Percentiles rank a stretch among this genome's conserved stretches.
Conservation (phyloP, 2,329 filamentous ascomycete genomes). For the Pseudogymnoascus sp. region DNA sequence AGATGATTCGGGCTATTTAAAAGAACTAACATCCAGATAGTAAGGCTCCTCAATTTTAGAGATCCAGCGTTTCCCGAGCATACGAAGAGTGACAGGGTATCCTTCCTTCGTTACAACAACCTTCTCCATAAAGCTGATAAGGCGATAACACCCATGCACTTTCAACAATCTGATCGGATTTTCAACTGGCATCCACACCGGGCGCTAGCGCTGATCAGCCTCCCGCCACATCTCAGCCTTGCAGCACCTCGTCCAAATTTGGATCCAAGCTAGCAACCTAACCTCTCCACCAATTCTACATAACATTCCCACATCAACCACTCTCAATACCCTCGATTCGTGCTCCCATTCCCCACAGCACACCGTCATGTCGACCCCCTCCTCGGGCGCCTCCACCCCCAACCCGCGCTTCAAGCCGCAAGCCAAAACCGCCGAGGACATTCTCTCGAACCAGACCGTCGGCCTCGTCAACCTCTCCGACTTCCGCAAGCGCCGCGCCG, state of each 20-base stretch:
- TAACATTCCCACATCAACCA: background rate
- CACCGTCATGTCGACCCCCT: conserved; percentile 15
- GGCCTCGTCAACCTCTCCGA: conserved; percentile 88
- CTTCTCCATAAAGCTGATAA: background rate
- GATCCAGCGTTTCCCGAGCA: background rate
- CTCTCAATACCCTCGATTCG: background rate
- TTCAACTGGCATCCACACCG: background rate
- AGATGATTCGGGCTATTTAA: conserved; percentile 2
- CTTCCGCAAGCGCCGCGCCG: conserved; percentile 90
- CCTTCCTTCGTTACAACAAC: background rate
- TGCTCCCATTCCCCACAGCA: background rate
- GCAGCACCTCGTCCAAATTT: background rate
- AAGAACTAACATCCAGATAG: background rate
- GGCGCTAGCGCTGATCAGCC: background rate
- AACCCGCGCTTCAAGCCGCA: conserved; percentile 29
- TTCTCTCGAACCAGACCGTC: conserved; percentile 42
- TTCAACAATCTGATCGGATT: background rate
- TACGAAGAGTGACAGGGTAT: background rate
- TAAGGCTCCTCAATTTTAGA: background rate
- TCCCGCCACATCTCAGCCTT: conserved; percentile 7
- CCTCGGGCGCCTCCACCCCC: conserved; percentile 24
- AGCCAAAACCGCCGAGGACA: conserved; percentile 25
- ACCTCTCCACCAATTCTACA: background rate
- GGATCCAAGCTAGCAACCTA: background rate
- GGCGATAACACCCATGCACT: conserved; percentile 1